These are phyloP conservation scores for Sporisorium graminicola DNA, from an alignment of 1,284 basidiomycete species.

Conservation along the genomic window DNA sequence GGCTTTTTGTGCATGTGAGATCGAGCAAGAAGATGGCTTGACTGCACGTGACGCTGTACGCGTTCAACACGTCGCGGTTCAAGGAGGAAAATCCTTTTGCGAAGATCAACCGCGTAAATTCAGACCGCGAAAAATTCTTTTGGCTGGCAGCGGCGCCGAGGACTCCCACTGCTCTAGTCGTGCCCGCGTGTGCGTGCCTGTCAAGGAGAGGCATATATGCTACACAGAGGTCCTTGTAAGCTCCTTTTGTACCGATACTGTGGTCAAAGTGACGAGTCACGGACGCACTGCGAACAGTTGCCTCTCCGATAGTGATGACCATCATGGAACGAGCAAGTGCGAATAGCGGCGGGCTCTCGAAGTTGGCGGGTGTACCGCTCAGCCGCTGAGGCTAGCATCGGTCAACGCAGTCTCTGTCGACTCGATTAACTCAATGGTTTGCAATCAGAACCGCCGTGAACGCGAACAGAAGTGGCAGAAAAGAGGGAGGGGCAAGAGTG, in stretches of 20 bases:
- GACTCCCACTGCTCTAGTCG: no score
- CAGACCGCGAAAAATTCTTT: not conserved
- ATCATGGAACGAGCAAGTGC: no score
- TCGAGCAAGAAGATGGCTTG: not conserved
- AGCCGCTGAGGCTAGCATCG: no score
- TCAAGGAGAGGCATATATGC: no score
- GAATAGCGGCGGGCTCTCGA: not conserved
- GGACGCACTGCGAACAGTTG: no score
- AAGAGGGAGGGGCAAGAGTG: not conserved
- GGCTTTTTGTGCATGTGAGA: not conserved
- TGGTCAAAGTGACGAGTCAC: no score
- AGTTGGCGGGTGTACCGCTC: not conserved
- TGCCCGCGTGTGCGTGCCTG: no score
- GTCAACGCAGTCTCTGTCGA: no score
- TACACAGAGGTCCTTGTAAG: no score
- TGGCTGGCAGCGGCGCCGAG: not conserved
- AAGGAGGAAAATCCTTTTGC: not conserved
- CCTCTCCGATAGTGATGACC: no score
- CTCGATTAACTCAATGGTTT: no score
- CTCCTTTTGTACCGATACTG: no score
- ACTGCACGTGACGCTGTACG: conserved; percentile 29
- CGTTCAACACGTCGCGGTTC: conserved; percentile 26
- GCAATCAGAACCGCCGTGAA: not conserved
- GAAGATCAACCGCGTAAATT: conserved; percentile 21
- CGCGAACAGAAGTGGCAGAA: not conserved